Percentiles rank a stretch among this genome's conserved stretches.
Evolutionary conservation across 257 asterid species (phyloP).

Genomic region (Fraxinus americana): DNA sequence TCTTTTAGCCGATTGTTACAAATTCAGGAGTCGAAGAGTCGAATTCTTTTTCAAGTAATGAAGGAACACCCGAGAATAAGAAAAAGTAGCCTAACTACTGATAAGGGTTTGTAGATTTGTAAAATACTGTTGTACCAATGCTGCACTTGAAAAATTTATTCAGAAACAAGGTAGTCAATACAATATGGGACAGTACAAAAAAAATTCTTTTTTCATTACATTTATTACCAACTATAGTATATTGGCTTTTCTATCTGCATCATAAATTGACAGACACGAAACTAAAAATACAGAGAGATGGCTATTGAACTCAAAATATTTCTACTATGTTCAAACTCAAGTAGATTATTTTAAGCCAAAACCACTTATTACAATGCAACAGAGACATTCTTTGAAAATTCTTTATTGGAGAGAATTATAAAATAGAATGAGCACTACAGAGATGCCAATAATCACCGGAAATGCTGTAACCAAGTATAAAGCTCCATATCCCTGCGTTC

Average conservation of each 20-base stretch:
- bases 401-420: slow-evolving; percentile 80
- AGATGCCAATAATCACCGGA: slow-evolving; percentile 82
- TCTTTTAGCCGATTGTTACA: slow-evolving; percentile 48
- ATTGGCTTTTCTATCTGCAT: background rate
- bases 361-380: background rate
- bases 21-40: background rate
- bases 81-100: background rate
- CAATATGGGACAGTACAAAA: background rate
- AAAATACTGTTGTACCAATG: slow-evolving; percentile 18
- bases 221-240: too few species aligned
- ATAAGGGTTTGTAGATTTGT: background rate
- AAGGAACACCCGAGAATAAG: background rate
- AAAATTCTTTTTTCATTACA: too few species aligned
- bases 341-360: too few species aligned
- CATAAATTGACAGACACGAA: background rate
- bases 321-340: background rate
- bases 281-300: background rate
- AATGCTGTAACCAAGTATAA: slow-evolving; percentile 84
- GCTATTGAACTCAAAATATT: background rate
- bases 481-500: slow-evolving; percentile 87
- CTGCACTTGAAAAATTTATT: background rate
- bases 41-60: background rate
- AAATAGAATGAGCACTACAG: slow-evolving; percentile 78
- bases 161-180: background rate
- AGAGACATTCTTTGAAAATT: background rate